Percentiles rank a stretch among this genome's conserved stretches.
phyloP scores from a whole-genome alignment of 192 early-diverging fungal species.

The Chytriomyces sp. region DNA sequence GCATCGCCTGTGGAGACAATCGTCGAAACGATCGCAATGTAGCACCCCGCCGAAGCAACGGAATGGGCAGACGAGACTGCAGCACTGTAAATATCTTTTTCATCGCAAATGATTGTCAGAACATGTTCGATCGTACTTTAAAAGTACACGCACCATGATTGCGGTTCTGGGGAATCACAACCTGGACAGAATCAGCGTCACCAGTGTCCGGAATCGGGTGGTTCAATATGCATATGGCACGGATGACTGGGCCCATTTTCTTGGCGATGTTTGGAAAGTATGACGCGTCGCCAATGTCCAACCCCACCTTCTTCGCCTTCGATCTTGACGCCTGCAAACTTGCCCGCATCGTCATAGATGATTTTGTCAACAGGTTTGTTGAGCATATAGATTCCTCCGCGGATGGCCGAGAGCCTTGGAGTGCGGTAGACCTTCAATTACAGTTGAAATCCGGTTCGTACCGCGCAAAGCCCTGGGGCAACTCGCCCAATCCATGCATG shows the following conservation, averaged over 20 bases:
- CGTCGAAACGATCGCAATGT: constrained; percentile 93
- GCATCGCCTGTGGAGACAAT: constrained; percentile 87
- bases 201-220: constrained; percentile 88
- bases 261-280: constrained; percentile 84
- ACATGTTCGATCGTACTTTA: not conserved
- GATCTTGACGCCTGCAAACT: constrained; percentile 84
- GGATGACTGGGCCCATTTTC: constrained; percentile 82
- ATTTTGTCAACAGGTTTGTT: constrained; percentile 89
- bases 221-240: constrained; percentile 91
- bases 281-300: constrained; percentile 95
- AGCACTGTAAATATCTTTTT: constrained; percentile 89
- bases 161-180: constrained; percentile 97
- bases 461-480: constrained; percentile 95
- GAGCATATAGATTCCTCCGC: constrained; percentile 99
- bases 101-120: not conserved
- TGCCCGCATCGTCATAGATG: constrained; percentile 77
- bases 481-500: constrained; percentile 93
- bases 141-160: constrained; percentile 62
- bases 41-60: constrained; percentile 85
- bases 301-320: constrained; percentile 81
- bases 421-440: constrained; percentile 6
- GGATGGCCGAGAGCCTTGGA: constrained; percentile 88
- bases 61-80: constrained; percentile 85
- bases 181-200: constrained; percentile 86
- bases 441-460: constrained; percentile 3